Conservation (phyloP, 345 rosid genomes). For the Citropsis articulata region DNA sequence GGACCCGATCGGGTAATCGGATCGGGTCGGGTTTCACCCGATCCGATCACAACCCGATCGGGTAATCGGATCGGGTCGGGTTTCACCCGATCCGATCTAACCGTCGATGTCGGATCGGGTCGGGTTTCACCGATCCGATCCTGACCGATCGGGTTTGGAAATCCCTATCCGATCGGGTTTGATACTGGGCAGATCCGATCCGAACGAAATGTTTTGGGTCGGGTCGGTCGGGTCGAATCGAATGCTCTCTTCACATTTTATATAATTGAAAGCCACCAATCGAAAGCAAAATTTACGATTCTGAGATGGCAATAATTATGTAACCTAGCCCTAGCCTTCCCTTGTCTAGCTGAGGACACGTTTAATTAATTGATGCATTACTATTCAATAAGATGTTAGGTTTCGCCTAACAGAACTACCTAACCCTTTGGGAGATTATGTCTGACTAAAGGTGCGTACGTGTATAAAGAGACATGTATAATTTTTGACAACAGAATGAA, state of each 20-base stretch:
- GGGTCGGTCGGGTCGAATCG: too few species aligned
- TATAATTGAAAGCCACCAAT: background rate
- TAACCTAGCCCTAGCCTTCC: background rate
- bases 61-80: too few species aligned
- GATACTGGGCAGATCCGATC: too few species aligned
- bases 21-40: too few species aligned
- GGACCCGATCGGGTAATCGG: too few species aligned
- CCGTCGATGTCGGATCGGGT: too few species aligned
- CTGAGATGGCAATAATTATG: background rate
- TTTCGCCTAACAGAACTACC: slow-evolving; percentile 16
- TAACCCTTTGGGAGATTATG: background rate
- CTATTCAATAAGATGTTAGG: slow-evolving; percentile 6
- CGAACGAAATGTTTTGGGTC: too few species aligned
- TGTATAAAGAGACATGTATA: background rate
- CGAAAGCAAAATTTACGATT: background rate
- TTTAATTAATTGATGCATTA: background rate
- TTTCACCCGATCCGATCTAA: too few species aligned
- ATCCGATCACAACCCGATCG: too few species aligned
- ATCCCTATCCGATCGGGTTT: too few species aligned
- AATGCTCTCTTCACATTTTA: background rate
- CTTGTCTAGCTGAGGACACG: background rate
- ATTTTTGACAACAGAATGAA: slow-evolving; percentile 7
- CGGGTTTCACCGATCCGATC: too few species aligned
- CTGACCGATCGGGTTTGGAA: too few species aligned
- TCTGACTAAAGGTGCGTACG: background rate